Conservation (phyloP, 106 monocot genomes). For the Phalaenopsis equestris region DNA sequence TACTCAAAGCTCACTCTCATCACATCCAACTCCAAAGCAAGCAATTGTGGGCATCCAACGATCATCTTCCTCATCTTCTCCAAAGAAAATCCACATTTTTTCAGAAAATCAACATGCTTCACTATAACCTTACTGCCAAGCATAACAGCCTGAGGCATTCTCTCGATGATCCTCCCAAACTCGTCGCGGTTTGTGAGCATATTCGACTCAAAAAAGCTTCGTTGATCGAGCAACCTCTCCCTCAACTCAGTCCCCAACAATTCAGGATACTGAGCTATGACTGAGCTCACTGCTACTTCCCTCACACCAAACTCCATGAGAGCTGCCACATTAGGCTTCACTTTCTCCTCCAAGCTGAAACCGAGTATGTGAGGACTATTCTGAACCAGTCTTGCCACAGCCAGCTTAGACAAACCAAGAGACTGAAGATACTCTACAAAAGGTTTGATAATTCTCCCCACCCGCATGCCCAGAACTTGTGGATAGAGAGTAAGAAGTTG, state of each 20-base stretch:
- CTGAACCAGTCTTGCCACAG: slow-evolving; percentile 69
- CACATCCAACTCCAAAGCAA: slow-evolving; percentile 79
- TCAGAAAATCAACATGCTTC: slow-evolving; percentile 74
- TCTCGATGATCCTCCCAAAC: slow-evolving; percentile 71
- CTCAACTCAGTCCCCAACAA: slow-evolving; percentile 68
- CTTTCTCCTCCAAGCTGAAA: slow-evolving; percentile 49
- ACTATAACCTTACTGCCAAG: slow-evolving; percentile 40
- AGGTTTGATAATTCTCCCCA: slow-evolving; percentile 81
- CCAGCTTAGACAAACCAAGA: slow-evolving; percentile 53
- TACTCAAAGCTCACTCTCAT: slow-evolving; percentile 84
- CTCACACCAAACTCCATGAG: slow-evolving; percentile 58
- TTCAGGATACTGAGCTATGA: slow-evolving; percentile 67
- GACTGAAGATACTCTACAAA: slow-evolving; percentile 65
- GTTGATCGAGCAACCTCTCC: slow-evolving; percentile 52
- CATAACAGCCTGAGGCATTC: slow-evolving; percentile 82
- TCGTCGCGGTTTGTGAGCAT: slow-evolving; percentile 50
- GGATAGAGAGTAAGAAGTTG: slow-evolving; percentile 68
- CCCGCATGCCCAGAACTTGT: slow-evolving; percentile 87
- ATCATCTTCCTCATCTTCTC: slow-evolving; percentile 77
- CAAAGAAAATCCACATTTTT: slow-evolving; percentile 57
- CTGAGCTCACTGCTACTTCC: slow-evolving; percentile 33
- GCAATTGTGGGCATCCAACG: slow-evolving; percentile 68
- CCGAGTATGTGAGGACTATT: slow-evolving; percentile 71
- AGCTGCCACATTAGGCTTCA: slow-evolving; percentile 69
- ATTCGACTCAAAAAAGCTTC: slow-evolving; percentile 55